A percentile compares a stretch with the other conserved stretches of the same genome.
These are phyloP conservation scores for Nemania diffusa DNA, from an alignment of 2,329 filamentous ascomycete species.

Conservation along the genomic window DNA sequence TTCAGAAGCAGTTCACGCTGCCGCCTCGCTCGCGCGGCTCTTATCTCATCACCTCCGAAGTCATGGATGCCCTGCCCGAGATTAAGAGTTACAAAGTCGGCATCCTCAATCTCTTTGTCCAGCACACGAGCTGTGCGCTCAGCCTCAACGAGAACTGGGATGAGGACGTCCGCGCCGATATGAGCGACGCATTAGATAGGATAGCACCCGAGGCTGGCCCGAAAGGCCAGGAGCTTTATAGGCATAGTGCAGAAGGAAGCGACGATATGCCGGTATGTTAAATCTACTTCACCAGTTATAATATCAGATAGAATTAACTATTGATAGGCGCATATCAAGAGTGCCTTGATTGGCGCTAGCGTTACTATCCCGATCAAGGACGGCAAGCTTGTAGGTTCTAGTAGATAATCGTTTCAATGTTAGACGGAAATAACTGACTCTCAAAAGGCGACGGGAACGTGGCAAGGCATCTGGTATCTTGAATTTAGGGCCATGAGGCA, in stretches of 20 bases:
- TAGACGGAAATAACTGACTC: constrained; percentile 20
- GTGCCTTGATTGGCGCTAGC: constrained; percentile 85
- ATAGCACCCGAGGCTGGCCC: constrained; percentile 83
- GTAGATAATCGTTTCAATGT: neutral
- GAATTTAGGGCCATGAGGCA: constrained; percentile 86
- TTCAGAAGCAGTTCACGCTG: constrained; percentile 85
- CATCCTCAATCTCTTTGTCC: constrained; percentile 87
- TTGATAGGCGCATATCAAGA: constrained; percentile 87
- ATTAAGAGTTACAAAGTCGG: constrained; percentile 85
- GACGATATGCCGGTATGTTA: constrained; percentile 90
- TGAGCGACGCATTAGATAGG: constrained; percentile 92
- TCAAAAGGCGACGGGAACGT: constrained; percentile 70
- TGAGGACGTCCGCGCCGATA: constrained; percentile 85
- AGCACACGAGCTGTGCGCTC: constrained; percentile 93
- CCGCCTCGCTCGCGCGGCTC: constrained; percentile 81
- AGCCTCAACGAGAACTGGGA: constrained; percentile 94
- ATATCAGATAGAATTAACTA: constrained; percentile 67
- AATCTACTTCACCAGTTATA: neutral
- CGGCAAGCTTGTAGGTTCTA: constrained; percentile 72
- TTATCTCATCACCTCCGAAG: constrained; percentile 86
- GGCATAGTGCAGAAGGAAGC: constrained; percentile 84
- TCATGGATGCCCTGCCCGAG: constrained; percentile 79
- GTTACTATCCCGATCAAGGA: constrained; percentile 91
- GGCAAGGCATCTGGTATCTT: constrained; percentile 94
- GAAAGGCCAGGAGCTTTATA: constrained; percentile 78